A percentile compares a stretch with the other conserved stretches of the same genome.
phyloP scores from a whole-genome alignment of 2,329 filamentous ascomycete genomes.

The Paraphoma sp. region DNA sequence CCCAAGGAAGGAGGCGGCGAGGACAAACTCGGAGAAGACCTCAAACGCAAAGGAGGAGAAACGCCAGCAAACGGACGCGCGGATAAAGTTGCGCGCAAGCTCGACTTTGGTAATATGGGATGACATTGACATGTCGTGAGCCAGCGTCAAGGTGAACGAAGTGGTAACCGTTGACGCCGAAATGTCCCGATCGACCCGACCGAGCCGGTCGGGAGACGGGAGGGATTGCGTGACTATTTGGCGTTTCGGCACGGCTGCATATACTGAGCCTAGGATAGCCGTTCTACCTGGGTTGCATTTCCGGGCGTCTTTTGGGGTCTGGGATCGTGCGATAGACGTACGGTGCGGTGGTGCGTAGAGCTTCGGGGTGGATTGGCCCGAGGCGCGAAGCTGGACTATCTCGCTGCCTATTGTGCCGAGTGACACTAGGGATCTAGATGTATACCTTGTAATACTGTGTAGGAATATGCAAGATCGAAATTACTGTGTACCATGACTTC shows the following conservation, averaged over 20 bases:
- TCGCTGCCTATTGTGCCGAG: not conserved
- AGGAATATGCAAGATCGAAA: not conserved
- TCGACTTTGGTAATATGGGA: slow-evolving; percentile 52
- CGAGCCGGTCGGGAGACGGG: not conserved
- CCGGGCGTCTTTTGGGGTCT: slow-evolving; percentile 3
- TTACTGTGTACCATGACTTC: too few species aligned
- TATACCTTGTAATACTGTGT: slow-evolving; percentile 3
- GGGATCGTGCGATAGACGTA: slow-evolving; percentile 2
- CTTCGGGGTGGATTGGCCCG: not conserved
- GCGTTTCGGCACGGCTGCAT: slow-evolving; percentile 2
- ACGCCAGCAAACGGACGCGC: slow-evolving; percentile 63
- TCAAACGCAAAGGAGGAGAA: slow-evolving; percentile 77
- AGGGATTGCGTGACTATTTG: not conserved
- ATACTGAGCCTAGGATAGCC: slow-evolving; percentile 11
- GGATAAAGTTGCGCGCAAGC: slow-evolving; percentile 79
- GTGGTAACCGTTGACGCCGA: not conserved
- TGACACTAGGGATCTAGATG: not conserved
- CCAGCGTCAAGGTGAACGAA: not conserved
- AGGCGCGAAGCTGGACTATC: not conserved
- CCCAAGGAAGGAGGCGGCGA: slow-evolving; percentile 75
- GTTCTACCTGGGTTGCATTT: slow-evolving; percentile 5
- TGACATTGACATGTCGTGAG: not conserved
- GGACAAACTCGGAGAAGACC: slow-evolving; percentile 79
- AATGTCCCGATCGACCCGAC: not conserved
- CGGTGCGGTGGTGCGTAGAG: not conserved